Base-by-base conservation (phyloP, 495 filamentous ascomycete species). In the Penicillium manginii region DNA sequence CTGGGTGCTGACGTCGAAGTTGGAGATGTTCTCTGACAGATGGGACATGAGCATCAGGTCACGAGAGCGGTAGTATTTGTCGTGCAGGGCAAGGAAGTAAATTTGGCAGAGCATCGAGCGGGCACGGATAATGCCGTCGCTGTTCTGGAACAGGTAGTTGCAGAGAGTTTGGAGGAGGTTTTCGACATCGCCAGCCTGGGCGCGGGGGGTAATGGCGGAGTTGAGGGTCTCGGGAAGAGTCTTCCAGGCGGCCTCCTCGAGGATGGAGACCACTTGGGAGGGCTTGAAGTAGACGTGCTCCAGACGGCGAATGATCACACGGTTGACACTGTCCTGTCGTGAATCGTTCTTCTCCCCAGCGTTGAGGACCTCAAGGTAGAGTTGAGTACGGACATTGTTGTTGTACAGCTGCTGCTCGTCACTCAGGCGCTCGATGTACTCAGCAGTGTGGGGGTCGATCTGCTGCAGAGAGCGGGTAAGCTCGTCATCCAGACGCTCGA, bases 1-100 rank as follows among this genome's bases (percentile, higher is more conserved):
- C 75, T 99, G 94, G 33, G 91, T 97, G 75, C 86, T 89, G 65
- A 99, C 88, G 67, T 98, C 94, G 72, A 97, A 97, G 74, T 88
- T 96, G 73, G 83, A 79, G 73, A 98, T 97, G 61, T 87, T 96
- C 78, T 99, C 94, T 68, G 96, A 91, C 67, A 99, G 78, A 78
- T 99, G 94, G n/a, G 96, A 98, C 89, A 98, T 98, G 69, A 99
- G 85, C 89, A 98, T 93, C 87, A 98, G 91, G 73, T 99, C 94
- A 64, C 96, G 91, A 67, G 94, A 90, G 67, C 88, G 89, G 83
- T 96, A 98, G 82, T 97, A 98, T 57, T 96, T 86, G 73, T 98
- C 93, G 73, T 98, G 94, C 46, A 98, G 83, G 33, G 94, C 94
- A 52, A 97, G 84, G 87, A 94, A 97, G 80, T 98, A 98, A 57